Percentiles rank a stretch among this genome's conserved stretches.
phyloP scores from a whole-genome alignment of 2,329 filamentous ascomycete species.

The Fusarium bulbicola region DNA sequence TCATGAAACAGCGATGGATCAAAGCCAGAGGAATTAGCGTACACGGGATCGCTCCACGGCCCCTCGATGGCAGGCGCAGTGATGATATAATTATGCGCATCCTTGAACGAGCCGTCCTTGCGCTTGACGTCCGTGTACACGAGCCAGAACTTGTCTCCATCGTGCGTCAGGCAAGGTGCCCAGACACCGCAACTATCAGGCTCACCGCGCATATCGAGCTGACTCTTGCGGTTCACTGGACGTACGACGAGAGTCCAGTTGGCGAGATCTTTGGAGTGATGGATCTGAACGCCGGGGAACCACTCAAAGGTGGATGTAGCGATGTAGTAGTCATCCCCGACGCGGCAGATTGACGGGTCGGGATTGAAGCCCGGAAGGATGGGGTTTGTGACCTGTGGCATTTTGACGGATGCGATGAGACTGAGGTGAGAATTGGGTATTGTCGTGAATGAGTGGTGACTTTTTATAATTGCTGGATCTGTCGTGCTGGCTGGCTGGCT shows the following conservation, averaged over 20 bases:
- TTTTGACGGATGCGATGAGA: constrained; percentile 35
- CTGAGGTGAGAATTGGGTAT: background rate
- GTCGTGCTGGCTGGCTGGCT: background rate
- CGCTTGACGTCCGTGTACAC: constrained; percentile 74
- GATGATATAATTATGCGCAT: constrained; percentile 71
- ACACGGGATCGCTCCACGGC: constrained; percentile 69
- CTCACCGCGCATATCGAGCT: constrained; percentile 67
- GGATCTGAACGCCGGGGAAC: constrained; percentile 65
- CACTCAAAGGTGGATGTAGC: constrained; percentile 66
- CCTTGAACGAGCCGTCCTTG: constrained; percentile 72
- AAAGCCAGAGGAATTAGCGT: constrained; percentile 69
- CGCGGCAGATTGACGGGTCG: constrained; percentile 63
- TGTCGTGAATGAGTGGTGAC: background rate
- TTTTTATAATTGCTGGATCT: constrained; percentile 1
- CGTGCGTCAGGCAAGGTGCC: constrained; percentile 71
- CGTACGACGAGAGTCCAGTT: constrained; percentile 60
- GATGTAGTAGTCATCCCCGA: constrained; percentile 64
- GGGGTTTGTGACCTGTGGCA: constrained; percentile 61
- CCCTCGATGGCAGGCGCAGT: constrained; percentile 62
- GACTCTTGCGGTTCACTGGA: constrained; percentile 58
- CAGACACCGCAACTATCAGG: constrained; percentile 70
- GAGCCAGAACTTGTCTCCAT: constrained; percentile 68
- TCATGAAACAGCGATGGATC: constrained; percentile 70
- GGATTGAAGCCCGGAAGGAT: constrained; percentile 66
- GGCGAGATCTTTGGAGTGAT: constrained; percentile 62